These are phyloP conservation scores for Trifolium dubium DNA, from an alignment of 306 rosid genomes.

Conservation along the genomic window DNA sequence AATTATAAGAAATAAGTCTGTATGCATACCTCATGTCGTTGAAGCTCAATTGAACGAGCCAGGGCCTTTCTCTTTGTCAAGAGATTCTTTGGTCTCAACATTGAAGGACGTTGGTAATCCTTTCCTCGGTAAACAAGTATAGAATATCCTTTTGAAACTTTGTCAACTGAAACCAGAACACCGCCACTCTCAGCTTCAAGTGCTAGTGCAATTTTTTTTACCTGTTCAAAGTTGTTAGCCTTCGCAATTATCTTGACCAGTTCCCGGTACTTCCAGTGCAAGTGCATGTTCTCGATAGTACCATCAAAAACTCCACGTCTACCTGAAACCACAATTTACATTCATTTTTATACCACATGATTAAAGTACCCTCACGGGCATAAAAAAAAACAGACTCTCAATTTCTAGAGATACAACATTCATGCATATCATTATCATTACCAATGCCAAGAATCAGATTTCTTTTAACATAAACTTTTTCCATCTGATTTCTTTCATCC, in stretches of 20 bases:
- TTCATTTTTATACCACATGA: background rate
- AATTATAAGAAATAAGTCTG: constrained; percentile 7
- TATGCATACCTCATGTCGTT: constrained; percentile 78
- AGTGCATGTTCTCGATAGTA: constrained; percentile 96
- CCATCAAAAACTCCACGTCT: constrained; percentile 99
- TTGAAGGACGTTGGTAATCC: constrained; percentile 79
- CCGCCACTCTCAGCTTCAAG: constrained; percentile 99
- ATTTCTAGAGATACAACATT: too few relatives aligned
- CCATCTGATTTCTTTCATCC: constrained; percentile 25
- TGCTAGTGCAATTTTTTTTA: constrained; percentile 80
- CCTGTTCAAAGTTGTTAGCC: constrained; percentile 81
- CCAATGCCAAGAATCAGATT: background rate
- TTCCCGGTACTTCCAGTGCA: constrained; percentile 98
- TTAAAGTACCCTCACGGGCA: background rate
- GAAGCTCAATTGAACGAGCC: constrained; percentile 95
- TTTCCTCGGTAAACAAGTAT: constrained; percentile 82
- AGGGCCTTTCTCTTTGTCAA: constrained; percentile 96
- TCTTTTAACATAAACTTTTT: constrained; percentile 15
- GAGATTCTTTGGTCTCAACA: constrained; percentile 91
- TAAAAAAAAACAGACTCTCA: too few relatives aligned
- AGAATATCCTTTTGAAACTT: constrained; percentile 81
- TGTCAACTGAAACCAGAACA: constrained; percentile 88
- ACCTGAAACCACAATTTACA: constrained; percentile 52
- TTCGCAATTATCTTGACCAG: constrained; percentile 82
- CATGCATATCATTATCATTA: background rate